A percentile compares a stretch with the other conserved stretches of the same genome.
Conservation (phyloP, 331 rosid species). For the Malus hybrid region DNA sequence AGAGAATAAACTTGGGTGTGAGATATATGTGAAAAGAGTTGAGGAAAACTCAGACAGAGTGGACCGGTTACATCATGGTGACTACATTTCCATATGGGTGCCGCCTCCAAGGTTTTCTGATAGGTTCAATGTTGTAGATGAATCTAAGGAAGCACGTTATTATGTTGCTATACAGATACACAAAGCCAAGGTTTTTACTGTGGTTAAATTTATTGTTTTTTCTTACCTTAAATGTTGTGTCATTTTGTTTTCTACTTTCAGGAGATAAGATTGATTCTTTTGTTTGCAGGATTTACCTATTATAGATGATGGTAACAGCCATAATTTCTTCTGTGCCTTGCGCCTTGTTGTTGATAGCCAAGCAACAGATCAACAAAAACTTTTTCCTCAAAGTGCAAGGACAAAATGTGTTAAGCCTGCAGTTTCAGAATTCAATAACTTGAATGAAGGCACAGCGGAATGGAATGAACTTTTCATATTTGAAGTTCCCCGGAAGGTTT, state of each 20-base stretch:
- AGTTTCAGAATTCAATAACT: slow-evolving; percentile 28
- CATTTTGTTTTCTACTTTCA: background rate
- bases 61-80: slow-evolving; percentile 52
- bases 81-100: slow-evolving; percentile 65
- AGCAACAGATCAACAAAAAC: slow-evolving; percentile 76
- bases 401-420: slow-evolving; percentile 88
- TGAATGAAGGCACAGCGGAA: slow-evolving; percentile 59
- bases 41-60: slow-evolving; percentile 52
- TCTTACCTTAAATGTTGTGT: background rate
- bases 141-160: slow-evolving; percentile 72
- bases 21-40: slow-evolving; percentile 14
- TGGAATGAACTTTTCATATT: slow-evolving; percentile 97
- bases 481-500: slow-evolving; percentile 89
- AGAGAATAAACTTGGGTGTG: slow-evolving; percentile 91
- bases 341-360: slow-evolving; percentile 78
- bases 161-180: slow-evolving; percentile 79
- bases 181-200: slow-evolving; percentile 75
- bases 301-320: slow-evolving; percentile 84
- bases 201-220: background rate
- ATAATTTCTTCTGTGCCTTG: slow-evolving; percentile 94
- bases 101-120: slow-evolving; percentile 95
- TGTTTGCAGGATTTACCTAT: slow-evolving; percentile 70
- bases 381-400: slow-evolving; percentile 98
- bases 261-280: slow-evolving; percentile 4
- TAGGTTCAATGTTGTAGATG: slow-evolving; percentile 75